phyloP scores from a whole-genome alignment of 176 grass and related monocot genomes.

The Eragrostis nindensis region DNA sequence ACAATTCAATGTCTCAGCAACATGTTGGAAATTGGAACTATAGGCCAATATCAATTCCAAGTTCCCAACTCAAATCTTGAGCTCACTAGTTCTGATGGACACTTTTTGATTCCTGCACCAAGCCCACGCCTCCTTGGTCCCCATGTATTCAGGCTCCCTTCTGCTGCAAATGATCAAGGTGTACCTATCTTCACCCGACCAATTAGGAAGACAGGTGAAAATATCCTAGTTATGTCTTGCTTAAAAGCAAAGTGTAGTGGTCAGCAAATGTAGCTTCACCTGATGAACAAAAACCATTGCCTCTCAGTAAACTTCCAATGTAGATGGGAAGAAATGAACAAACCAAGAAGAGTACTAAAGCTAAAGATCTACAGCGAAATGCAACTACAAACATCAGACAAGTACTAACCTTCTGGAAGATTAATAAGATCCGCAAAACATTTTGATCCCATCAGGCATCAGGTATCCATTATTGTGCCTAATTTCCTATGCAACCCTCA shows the following conservation, averaged over 20 bases:
- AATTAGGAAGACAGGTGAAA: constrained; percentile 17
- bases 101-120: constrained; percentile 9
- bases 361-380: neutral
- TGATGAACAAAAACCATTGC: constrained; percentile 8
- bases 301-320: neutral
- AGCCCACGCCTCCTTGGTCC: neutral
- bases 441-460: constrained; percentile 16
- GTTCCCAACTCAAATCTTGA: constrained; percentile 11
- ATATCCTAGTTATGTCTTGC: neutral
- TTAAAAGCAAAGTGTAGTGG: neutral
- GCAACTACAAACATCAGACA: neutral
- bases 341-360: neutral
- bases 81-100: neutral
- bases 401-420: constrained; percentile 42
- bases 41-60: constrained; percentile 14
- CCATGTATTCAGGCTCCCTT: constrained; percentile 20
- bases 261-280: constrained; percentile 25
- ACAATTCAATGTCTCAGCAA: constrained; percentile 19
- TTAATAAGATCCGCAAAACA: constrained; percentile 3
- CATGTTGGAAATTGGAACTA: constrained; percentile 10
- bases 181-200: neutral
- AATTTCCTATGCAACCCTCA: constrained; percentile 51
- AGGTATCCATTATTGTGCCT: constrained; percentile 17
- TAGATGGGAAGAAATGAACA: neutral
- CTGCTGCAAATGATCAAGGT: neutral